A percentile compares a stretch with the other conserved stretches of the same genome.
These are phyloP conservation scores for Leccinum huronense DNA, from an alignment of 1,284 basidiomycete species.

Conservation along the genomic window DNA sequence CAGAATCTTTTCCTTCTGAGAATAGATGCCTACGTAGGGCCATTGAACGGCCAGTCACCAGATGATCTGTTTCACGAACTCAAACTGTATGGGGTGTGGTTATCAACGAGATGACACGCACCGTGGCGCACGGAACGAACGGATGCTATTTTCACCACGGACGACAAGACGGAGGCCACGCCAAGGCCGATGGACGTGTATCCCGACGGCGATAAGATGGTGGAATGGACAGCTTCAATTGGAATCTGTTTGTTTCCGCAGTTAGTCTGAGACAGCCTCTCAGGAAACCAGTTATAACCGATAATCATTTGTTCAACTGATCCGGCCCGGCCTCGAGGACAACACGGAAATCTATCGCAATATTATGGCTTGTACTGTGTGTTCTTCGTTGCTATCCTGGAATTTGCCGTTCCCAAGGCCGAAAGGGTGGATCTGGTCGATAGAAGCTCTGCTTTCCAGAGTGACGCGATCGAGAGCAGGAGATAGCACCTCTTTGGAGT, in stretches of 20 bases:
- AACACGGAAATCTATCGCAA: background rate
- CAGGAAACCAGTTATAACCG: no score
- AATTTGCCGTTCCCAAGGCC: no score
- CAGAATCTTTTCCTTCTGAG: no score
- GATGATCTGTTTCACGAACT: background rate
- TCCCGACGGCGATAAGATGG: conserved; percentile 1
- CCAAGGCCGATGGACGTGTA: conserved; percentile 5
- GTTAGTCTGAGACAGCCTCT: no score
- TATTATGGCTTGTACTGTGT: background rate
- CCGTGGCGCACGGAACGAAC: conserved; percentile 6
- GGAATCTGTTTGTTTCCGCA: no score
- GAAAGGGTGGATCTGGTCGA: no score
- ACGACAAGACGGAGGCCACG: background rate
- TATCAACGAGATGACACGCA: background rate
- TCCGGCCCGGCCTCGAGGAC: background rate
- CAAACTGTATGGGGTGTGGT: background rate
- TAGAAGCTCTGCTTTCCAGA: no score
- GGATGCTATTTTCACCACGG: conserved; percentile 6
- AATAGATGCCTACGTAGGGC: no score
- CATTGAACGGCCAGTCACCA: background rate
- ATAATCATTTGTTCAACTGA: no score
- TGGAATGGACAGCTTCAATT: conserved; percentile 2
- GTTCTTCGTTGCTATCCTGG: no score
- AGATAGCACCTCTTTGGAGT: no score
- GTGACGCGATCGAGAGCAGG: no score